Evolutionary conservation across 2,329 filamentous ascomycete species (phyloP), one percentile per base, ranked within the genome.

Genomic region (Colletotrichum cordylinicola): DNA sequence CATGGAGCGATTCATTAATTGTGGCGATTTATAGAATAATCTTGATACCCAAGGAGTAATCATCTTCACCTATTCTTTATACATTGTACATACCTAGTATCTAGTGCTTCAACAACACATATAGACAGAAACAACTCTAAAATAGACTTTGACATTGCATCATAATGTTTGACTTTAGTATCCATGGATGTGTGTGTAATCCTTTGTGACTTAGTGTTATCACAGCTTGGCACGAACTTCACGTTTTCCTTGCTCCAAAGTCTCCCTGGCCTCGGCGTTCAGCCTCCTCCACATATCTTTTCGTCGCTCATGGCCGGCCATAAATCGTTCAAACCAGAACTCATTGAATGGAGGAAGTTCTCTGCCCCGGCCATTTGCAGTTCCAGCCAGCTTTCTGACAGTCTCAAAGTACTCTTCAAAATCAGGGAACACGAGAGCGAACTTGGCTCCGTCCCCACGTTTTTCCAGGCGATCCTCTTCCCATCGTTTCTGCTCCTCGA

Each of bases 321-420:
- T 85, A 73, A 93, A 93, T 0, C 81, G 81, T 16, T 87, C 83
- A 39, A 85, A 83, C 90, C 90, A 91, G 75, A 82, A 83, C 67
- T 82, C 80, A 52, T 85, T 82, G 48, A 88, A 91, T 69, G 78
- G 82, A 2, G 88, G 87, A 72, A 90, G 78, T 65, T 80, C 80
- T 52, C 90, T 84, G 4, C 89, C 89, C 18, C 84, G 81, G 0
- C 85, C 88, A 3, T 72, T 84, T 52, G 88, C 85, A 56, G 88
- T 85, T 0, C 90, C 90, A 2, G 90, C 88, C 21, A 92, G 76
- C 21, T 74, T 77, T 35, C 91, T 85, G 18, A 92, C 75, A 2
- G 83, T 84, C 80, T 94, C 91, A 78, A 94, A 94, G 78, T 94
- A 94, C 16, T 90, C 87, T 75, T 92, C 89, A 79, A 94, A 93